phyloP scores from a whole-genome alignment of 169 alveolate species.

The Cryptosporidium baileyi region DNA sequence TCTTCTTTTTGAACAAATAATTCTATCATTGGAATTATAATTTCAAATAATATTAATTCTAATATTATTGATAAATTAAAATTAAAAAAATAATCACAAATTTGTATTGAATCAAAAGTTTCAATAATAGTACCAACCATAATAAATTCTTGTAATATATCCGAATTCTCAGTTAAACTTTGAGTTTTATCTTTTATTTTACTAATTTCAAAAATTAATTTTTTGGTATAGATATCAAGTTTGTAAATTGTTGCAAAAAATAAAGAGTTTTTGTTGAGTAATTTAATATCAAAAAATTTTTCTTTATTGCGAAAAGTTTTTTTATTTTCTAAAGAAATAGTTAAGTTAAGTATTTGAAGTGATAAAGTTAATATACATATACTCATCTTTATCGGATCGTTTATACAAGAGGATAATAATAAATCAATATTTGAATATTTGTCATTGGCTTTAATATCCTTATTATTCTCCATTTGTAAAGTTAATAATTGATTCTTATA shows the following conservation, averaged over 20 bases:
- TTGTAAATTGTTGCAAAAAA: slow-evolving; percentile 19
- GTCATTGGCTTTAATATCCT: neutral
- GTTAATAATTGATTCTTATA: slow-evolving; percentile 18
- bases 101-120: neutral
- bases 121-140: slow-evolving; percentile 26
- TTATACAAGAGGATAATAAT: neutral
- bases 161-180: neutral
- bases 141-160: neutral
- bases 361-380: neutral
- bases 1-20: neutral
- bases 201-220: neutral
- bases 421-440: slow-evolving; percentile 26
- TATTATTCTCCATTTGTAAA: neutral
- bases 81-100: slow-evolving; percentile 3
- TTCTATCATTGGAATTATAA: slow-evolving; percentile 27
- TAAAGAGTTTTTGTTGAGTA: slow-evolving; percentile 5
- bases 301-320: slow-evolving; percentile 8
- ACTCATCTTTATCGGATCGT: slow-evolving; percentile 57
- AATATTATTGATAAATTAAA: slow-evolving; percentile 27
- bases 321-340: slow-evolving; percentile 20
- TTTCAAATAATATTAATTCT: slow-evolving; percentile 8
- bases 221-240: neutral
- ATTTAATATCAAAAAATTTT: slow-evolving; percentile 34
- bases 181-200: neutral
- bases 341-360: neutral